Conservation (phyloP, 2,329 filamentous ascomycete species). For the Penicillium decumbens region DNA sequence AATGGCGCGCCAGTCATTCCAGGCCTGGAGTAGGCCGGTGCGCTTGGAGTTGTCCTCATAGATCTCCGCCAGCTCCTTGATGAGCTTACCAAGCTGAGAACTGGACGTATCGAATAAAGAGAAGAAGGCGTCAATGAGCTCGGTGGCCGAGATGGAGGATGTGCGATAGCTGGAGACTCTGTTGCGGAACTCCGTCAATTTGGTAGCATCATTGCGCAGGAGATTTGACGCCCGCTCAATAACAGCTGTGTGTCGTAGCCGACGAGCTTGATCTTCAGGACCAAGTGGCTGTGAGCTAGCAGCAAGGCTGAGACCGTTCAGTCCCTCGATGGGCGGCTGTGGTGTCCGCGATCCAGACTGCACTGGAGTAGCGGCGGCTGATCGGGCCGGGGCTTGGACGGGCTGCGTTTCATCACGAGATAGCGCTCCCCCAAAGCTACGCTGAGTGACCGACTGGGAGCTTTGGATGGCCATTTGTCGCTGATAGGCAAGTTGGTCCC, state of each 20-base stretch:
- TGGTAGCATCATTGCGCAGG: conserved; percentile 68
- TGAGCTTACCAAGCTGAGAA: conserved; percentile 75
- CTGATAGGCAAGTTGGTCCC: conserved; percentile 88
- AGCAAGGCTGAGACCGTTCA: conserved; percentile 51
- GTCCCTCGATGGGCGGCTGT: conserved; percentile 34
- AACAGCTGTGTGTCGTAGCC: conserved; percentile 75
- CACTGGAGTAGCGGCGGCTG: conserved; percentile 27
- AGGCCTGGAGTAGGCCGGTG: conserved; percentile 70
- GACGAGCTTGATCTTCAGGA: conserved; percentile 74
- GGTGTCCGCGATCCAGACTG: conserved; percentile 22
- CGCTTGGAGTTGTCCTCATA: conserved; percentile 78
- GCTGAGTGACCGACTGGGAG: conserved; percentile 70
- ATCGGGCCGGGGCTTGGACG: conserved; percentile 45
- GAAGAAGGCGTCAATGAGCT: conserved; percentile 84
- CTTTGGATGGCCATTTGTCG: conserved; percentile 87
- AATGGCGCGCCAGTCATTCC: conserved; percentile 93
- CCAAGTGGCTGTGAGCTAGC: conserved; percentile 48
- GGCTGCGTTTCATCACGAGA: conserved; percentile 51
- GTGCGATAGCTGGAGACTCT: conserved; percentile 74
- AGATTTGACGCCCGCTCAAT: conserved; percentile 79
- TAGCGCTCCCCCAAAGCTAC: conserved; percentile 81
- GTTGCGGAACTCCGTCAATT: conserved; percentile 71
- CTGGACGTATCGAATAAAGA: conserved; percentile 77
- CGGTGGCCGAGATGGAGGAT: conserved; percentile 63
- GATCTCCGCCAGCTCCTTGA: conserved; percentile 87